Evolutionary conservation across 1,139 yeast species (phyloP), one percentile per base, ranked within the genome.

Genomic region (Arxiozyma bovina): DNA sequence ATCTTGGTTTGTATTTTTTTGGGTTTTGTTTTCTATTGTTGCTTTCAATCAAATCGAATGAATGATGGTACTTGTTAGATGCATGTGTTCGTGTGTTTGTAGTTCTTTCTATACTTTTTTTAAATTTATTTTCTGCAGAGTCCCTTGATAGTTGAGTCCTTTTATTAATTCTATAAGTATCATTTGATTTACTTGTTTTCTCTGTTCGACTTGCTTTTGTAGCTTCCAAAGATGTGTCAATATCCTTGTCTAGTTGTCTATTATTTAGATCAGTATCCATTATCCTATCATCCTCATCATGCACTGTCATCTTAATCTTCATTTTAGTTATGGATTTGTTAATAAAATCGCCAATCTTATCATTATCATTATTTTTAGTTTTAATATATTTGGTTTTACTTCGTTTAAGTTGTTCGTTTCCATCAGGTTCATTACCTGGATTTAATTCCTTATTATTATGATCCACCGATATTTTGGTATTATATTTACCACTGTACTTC

Each of bases 251-350:
- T 7, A 27, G 2, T 7, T 27, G 30, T 27, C 2, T 25, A 41
- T 41, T 42, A 23, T 48, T 7, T 2, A 23, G 4, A 4, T 40
- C 50, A 4, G 23, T 27, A 12, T 21, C n/a, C 18, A 12, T 25
- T 60, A 58, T 34, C 59, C 56, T n/a, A 55, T 51, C 23, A 57
- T 25, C 45, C 27, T 48, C 50, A 4, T n/a, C 45, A 11, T 12
- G 22, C 20, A 48, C 22, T 21, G n/a, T 48, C 50, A 48, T 41
- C 27, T 40, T 48, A 7, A 40, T 44, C n/a, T 40, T 48, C 1
- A 48, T 18, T 42, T 48, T 41, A 20, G 25, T 41, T 21, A 18
- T 41, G 11, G 45, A 44, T 20, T 42, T 18, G 9, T 41, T 41
- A 12, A n/a, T 25, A 12, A 38, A 11, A 15, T 41, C 17, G 23